Evolutionary conservation across 306 rosid genomes (phyloP), one percentile per base, ranked within the genome.

Genomic region (Datisca glomerata): DNA sequence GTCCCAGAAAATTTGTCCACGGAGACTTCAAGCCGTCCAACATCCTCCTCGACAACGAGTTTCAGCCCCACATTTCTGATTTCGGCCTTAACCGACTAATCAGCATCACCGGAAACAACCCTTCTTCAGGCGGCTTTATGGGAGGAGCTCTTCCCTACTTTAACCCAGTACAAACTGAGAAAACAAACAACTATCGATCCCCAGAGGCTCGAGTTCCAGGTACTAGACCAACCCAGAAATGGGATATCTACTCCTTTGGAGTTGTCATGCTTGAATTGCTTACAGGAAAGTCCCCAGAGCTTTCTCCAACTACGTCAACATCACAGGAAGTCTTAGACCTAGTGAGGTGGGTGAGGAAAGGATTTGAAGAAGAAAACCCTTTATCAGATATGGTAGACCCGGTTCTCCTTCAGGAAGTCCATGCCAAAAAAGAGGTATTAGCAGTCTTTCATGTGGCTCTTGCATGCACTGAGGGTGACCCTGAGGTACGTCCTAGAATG

Each of bases 1-100:
- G 98, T 50, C 96, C 98, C 18, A 71, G 94, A 48, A 91, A 91
- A 46, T 91, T 91, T 32, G 96, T 91, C 53, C 98, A 91, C 21
- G 98, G 87, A 12, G 94, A 91, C 67, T 49, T 91, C 56, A 91
- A 91, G 55, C 96, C 98, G 24, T 80, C 98, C 45, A 91, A 91
- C 54, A 85, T 91, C 41, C 96, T 91, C 46, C 65, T 91, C 3
- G 98, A 91, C 74, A 54, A 69, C 14, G 81, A 84, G 2, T 78
- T 76, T 54, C 92, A 68, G 10, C 76, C 98, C 55, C 61, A 49
- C 59, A 62, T 91, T 43, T 85, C 98, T 0, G 98, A 91, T 61
- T 91, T 91, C 13, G 98, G 98, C 48, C 86, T 91, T 18, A 81
- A 55, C 64, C 60, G 80, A 6, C 67, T 91, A 7, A 91, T 91